Percentiles rank a stretch among this genome's conserved stretches.
These are phyloP conservation scores for Phytophthora pistaciae DNA, from an alignment of 352 stramenopile genomes.

Conservation along the genomic window DNA sequence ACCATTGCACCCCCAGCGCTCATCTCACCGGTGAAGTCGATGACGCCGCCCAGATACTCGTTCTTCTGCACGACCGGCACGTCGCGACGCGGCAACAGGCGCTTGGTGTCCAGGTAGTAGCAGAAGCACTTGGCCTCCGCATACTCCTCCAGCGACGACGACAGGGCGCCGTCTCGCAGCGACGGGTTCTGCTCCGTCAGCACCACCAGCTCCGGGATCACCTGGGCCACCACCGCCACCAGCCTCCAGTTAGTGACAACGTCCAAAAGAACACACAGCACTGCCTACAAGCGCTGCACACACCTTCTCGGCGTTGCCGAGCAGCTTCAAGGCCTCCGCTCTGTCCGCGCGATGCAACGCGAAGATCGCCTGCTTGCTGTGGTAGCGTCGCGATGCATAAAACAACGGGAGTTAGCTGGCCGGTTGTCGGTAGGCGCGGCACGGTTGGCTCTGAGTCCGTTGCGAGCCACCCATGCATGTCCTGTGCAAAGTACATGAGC, in stretches of 20 bases:
- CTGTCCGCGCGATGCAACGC: slow-evolving; percentile 91
- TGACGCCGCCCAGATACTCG: slow-evolving; percentile 96
- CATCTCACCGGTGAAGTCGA: slow-evolving; percentile 93
- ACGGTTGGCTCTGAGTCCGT: background rate
- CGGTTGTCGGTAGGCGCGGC: background rate
- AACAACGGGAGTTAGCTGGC: background rate
- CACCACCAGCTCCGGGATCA: slow-evolving; percentile 80
- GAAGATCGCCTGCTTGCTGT: slow-evolving; percentile 95
- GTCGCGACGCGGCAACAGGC: slow-evolving; percentile 60
- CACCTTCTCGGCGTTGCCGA: slow-evolving; percentile 66
- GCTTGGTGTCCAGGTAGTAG: slow-evolving; percentile 79
- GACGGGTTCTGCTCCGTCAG: slow-evolving; percentile 86
- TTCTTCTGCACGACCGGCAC: slow-evolving; percentile 74
- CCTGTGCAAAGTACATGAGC: background rate
- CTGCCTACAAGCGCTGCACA: background rate
- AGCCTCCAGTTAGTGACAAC: slow-evolving; percentile 15
- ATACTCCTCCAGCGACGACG: slow-evolving; percentile 94
- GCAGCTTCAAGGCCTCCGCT: slow-evolving; percentile 58
- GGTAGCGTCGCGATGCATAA: slow-evolving; percentile 23
- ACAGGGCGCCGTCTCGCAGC: slow-evolving; percentile 84
- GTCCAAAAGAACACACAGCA: background rate
- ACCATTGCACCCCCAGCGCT: background rate
- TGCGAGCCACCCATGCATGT: background rate
- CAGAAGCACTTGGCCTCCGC: slow-evolving; percentile 94
- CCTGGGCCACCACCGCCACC: slow-evolving; percentile 33